A percentile compares a stretch with the other conserved stretches of the same genome.
These are phyloP conservation scores for Sugiyamaella americana DNA, from an alignment of 805 yeast species.

Conservation along the genomic window DNA sequence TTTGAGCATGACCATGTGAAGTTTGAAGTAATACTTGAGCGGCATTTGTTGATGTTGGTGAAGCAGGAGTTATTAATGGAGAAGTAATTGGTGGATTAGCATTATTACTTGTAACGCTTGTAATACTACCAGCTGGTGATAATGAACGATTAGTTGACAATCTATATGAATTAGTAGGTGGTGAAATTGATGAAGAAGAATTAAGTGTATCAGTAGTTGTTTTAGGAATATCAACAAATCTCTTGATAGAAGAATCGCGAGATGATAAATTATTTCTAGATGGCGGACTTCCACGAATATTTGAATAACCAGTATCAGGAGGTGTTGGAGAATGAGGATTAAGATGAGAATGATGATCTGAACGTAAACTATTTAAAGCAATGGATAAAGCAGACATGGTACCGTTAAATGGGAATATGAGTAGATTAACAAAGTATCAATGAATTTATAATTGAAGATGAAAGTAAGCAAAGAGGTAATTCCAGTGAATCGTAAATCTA, in stretches of 20 bases:
- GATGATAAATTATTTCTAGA: neutral
- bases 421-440: no score
- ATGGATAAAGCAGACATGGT: conserved; percentile 10
- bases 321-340: neutral
- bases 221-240: conserved; percentile 1
- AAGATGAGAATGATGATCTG: neutral
- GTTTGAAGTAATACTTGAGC: conserved; percentile 5
- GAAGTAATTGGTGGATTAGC: neutral
- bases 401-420: no score
- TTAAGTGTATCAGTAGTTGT: conserved; percentile 5
- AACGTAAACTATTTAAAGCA: conserved; percentile 7
- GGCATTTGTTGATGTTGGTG: conserved; percentile 7
- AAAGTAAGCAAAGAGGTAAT: no score
- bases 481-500: no score
- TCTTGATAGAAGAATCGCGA: neutral
- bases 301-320: neutral
- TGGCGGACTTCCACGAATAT: neutral
- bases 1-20: no score
- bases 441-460: no score
- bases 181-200: neutral
- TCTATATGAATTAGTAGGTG: neutral
- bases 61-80: conserved; percentile 4
- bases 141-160: neutral
- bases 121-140: neutral
- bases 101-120: neutral